A percentile compares a stretch with the other conserved stretches of the same genome.
These are phyloP conservation scores for Yamadazyma blattariae DNA, from an alignment of 1,139 yeast species.

Conservation along the genomic window DNA sequence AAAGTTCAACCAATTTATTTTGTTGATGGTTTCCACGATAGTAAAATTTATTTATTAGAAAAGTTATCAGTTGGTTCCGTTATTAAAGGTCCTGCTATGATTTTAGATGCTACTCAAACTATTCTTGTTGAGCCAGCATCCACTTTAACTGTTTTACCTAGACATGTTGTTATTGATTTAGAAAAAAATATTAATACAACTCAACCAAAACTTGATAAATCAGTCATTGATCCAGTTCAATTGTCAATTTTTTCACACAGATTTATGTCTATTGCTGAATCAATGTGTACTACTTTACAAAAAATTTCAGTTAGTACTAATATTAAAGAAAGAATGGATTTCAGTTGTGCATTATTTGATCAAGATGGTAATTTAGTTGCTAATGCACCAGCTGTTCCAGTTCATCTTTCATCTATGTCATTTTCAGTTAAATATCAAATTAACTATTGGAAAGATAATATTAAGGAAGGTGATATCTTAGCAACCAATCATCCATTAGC, in stretches of 20 bases:
- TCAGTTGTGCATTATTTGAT: constrained; percentile 28
- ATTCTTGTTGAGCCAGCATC: constrained; percentile 19
- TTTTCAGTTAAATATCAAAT: constrained; percentile 18
- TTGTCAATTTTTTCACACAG: constrained; percentile 21
- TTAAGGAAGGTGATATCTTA: constrained; percentile 18
- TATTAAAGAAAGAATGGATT: constrained; percentile 24
- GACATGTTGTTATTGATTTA: constrained; percentile 25
- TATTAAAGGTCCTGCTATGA: constrained; percentile 20
- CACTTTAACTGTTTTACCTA: constrained; percentile 16
- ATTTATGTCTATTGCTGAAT: constrained; percentile 23
- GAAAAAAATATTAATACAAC: constrained; percentile 3
- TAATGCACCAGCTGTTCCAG: constrained; percentile 23
- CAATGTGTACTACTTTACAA: constrained; percentile 22
- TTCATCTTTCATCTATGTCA: constrained; percentile 21
- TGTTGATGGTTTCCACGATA: constrained; percentile 41
- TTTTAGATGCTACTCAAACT: constrained; percentile 22
- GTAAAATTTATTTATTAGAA: constrained; percentile 14
- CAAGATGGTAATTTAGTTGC: constrained; percentile 18
- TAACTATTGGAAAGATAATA: constrained; percentile 15
- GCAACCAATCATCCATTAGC: constrained; percentile 20
- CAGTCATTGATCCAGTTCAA: constrained; percentile 19
- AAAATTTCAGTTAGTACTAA: constrained; percentile 21
- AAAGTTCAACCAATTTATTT: constrained; percentile 18
- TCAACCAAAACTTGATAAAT: constrained; percentile 2
- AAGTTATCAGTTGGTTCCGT: constrained; percentile 17